phyloP scores from a whole-genome alignment of 768 basidiomycete species.

The Boletus rubropictus region DNA sequence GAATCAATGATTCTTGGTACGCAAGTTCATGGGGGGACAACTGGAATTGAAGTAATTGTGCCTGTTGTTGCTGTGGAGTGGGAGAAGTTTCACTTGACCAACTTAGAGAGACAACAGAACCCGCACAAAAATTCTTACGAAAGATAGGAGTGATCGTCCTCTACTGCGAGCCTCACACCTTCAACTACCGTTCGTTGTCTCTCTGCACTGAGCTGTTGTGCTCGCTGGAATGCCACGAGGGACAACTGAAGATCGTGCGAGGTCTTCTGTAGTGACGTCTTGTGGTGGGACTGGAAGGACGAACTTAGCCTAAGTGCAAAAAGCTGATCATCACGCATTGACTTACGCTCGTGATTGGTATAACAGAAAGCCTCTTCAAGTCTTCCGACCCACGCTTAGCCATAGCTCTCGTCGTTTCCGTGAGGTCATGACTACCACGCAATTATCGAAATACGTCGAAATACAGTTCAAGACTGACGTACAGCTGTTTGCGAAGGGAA shows the following conservation, averaged over 20 bases:
- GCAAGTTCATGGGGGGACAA: slow-evolving; percentile 90
- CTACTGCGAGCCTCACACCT: slow-evolving; percentile 77
- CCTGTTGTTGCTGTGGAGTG: slow-evolving; percentile 59
- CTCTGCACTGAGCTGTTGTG: slow-evolving; percentile 86
- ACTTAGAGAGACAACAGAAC: neutral
- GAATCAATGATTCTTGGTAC: slow-evolving; percentile 82
- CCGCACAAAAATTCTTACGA: slow-evolving; percentile 2
- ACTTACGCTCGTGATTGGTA: slow-evolving; percentile 58
- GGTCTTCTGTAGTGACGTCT: slow-evolving; percentile 84
- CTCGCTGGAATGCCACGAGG: slow-evolving; percentile 85
- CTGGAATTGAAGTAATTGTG: slow-evolving; percentile 61
- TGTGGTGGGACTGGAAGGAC: slow-evolving; percentile 58
- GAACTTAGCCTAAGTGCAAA: neutral
- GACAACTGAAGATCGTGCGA: slow-evolving; percentile 90
- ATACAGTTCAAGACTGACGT: slow-evolving; percentile 28
- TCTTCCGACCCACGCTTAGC: slow-evolving; percentile 92
- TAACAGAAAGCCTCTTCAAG: slow-evolving; percentile 76
- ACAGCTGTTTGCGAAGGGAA: slow-evolving; percentile 78
- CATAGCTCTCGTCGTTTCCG: slow-evolving; percentile 91
- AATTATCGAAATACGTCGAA: slow-evolving; percentile 3
- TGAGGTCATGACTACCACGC: slow-evolving; percentile 77
- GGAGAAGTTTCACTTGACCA: slow-evolving; percentile 33
- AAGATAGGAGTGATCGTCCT: slow-evolving; percentile 52
- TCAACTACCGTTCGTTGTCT: slow-evolving; percentile 86
- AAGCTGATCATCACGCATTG: neutral